Evolutionary conservation across 306 rosid species (phyloP).

Genomic region (Pueraria montana): DNA sequence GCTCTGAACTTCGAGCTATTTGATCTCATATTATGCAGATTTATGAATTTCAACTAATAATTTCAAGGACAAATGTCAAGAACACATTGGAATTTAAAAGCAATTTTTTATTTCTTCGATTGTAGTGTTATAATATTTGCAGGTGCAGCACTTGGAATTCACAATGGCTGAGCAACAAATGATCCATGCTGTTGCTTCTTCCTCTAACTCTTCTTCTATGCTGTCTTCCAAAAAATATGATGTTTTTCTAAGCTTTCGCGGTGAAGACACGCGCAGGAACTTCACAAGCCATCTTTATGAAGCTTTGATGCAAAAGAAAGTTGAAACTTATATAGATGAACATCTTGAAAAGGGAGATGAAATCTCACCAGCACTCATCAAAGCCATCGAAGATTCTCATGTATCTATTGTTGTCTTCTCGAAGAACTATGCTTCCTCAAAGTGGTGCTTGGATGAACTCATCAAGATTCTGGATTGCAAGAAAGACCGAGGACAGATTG

Average conservation of each 20-base stretch:
- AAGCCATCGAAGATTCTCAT: constrained; percentile 3
- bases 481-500: not conserved
- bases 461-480: not conserved
- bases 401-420: constrained; percentile 16
- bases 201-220: not conserved
- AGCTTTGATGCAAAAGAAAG: not conserved
- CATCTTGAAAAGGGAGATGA: not conserved
- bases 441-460: not conserved
- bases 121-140: no score
- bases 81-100: no score
- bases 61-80: no score
- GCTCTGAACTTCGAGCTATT: no score
- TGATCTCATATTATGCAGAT: no score
- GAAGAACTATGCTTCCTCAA: not conserved
- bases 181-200: not conserved
- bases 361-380: not conserved
- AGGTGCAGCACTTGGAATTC: not conserved
- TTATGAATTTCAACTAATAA: no score
- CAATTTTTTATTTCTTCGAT: no score
- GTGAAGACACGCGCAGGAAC: not conserved
- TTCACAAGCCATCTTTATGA: not conserved
- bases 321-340: not conserved
- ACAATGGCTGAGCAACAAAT: no score
- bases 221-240: not conserved
- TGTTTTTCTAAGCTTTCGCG: constrained; percentile 22